Evolutionary conservation across 2,329 filamentous ascomycete species (phyloP).

Genomic region (Orbilia ellipsospora): DNA sequence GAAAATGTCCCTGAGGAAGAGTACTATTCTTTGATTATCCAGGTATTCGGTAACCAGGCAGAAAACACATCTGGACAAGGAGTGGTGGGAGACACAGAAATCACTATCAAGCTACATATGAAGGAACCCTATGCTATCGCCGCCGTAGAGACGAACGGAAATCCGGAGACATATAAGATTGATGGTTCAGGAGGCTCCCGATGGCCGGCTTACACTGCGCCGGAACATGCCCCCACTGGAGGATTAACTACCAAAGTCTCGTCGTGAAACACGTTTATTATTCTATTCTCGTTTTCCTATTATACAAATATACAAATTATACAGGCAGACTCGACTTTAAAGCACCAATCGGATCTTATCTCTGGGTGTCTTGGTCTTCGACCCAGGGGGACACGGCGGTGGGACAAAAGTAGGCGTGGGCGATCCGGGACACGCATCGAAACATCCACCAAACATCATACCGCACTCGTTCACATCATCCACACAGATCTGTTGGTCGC

Average conservation of each 20-base stretch:
- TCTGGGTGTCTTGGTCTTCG: neutral
- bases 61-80: neutral
- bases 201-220: neutral
- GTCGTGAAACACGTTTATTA: neutral
- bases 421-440: conserved; percentile 29
- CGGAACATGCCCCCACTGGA: no score
- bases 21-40: conserved; percentile 10
- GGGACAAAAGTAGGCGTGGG: conserved; percentile 25
- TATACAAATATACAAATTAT: conserved; percentile 3
- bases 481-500: conserved; percentile 35
- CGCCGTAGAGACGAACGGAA: neutral
- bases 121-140: conserved; percentile 16
- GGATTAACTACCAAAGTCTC: no score
- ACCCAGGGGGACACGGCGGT: conserved; percentile 25
- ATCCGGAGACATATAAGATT: neutral
- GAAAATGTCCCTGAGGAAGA: neutral
- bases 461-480: conserved; percentile 56
- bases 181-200: neutral
- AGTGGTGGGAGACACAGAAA: conserved; percentile 9
- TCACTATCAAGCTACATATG: conserved; percentile 15
- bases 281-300: neutral
- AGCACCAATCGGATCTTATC: neutral
- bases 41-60: neutral
- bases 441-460: conserved; percentile 56
- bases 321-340: neutral